Evolutionary conservation across 148 eudicot species (phyloP), one percentile per base, ranked within the genome.

Genomic region (Rhododendron vialii): DNA sequence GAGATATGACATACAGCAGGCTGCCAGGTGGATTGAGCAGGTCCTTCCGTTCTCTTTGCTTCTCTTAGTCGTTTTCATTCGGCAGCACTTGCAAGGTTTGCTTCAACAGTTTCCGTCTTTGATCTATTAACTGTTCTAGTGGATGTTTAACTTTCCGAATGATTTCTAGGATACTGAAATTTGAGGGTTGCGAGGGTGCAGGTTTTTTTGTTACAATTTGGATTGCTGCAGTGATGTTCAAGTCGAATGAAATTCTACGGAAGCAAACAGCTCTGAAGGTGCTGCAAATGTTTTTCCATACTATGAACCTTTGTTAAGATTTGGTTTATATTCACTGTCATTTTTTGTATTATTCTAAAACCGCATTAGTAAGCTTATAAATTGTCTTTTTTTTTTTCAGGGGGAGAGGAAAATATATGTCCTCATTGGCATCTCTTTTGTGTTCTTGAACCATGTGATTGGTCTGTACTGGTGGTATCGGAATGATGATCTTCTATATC

Each of bases 211-310:
- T 94, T 45, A 91, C 98, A 75, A 92, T 98, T 53, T 95, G 92
- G 93, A 90, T 93, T 83, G 94, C 96, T 89, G 95, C 92, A 74
- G 90, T 95, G 79, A 89, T 98, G 96, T 94, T 91, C 91, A 98
- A 95, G 94, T 98, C 99, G 20, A 95, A 98, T 91, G 99, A 94
- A 86, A 94, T 98, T 83, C 90, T 98, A 45, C 91, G 93, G 71
- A 95, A 94, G 89, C 99, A 98, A 88, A 95, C 99, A 86, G 98
- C 99, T 86, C 90, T 98, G 20, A 98, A 98, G 98, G 99, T 98
- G 85, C 76, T 71, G 76, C 38, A 33, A 71, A 30, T 71, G 76
- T 30, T 30, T 71, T 71, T 33, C 76, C 76, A 13, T 71, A 71
- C 5, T 14, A 30, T 71, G 76, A 36, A 71, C 76, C 20, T 71